Evolutionary conservation across 768 basidiomycete genomes (phyloP), one percentile per base, ranked within the genome.

Genomic region (Xerocomus spinulosus): DNA sequence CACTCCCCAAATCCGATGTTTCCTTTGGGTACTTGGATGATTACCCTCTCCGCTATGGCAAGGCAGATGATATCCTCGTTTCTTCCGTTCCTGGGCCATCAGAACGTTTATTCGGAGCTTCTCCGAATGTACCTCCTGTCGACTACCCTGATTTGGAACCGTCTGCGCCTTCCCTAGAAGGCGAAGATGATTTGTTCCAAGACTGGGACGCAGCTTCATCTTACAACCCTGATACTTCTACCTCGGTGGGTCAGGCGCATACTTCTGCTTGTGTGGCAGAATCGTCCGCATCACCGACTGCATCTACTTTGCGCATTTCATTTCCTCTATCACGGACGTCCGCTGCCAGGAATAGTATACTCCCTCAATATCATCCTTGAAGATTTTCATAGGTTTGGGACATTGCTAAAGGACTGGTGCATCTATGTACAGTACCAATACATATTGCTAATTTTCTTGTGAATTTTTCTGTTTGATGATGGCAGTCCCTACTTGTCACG

Each of bases 91-190:
- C 63, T 41, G 73, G 56, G 32, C 72, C 74, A 10, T 73, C 72
- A 42, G 74, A 71, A 17, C 74, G 77, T 39, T 73, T 74, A 5
- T 77, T 78, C 49, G 77, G 74, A 42, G 30, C 42, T 18, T 49
- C 35, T 12, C 61, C 72, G 23, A 68, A 68, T 44, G 65, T 68
- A 20, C 68, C 71, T 30, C 61, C 66, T 13, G 46, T 67, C 18
- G 57, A 62, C 38, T 55, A 56, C 18, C 53, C 55, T 48, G 47
- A 48, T 28, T 51, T 73, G 25, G 55, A 70, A 17, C 75, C 81
- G n/a, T 81, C 80, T 44, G 79, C 79, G 3, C 77, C 77, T 36
- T 49, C 53, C 18, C 46, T 59, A 35, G 68, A 65, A 29, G 52
- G 53, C 18, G 59, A 51, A 39, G 57, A 60, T 33, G 52, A 51